Base-by-base conservation (phyloP, 352 stramenopile genomes). In the Phytophthora pluvialis region DNA sequence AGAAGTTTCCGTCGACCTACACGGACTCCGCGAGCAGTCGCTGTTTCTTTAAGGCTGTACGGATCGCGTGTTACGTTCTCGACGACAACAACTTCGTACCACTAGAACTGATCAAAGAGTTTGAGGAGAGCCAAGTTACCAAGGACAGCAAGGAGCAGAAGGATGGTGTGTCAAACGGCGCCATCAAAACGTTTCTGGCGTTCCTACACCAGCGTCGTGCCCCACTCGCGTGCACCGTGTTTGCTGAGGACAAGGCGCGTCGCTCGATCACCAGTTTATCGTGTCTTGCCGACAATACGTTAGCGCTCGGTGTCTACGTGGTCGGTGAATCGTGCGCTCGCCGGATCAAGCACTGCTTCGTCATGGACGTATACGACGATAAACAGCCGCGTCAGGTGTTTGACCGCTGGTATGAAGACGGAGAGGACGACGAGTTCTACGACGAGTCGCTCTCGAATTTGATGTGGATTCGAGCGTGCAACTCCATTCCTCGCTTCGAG, bases 331-430 rank as follows among this genome's bases (percentile, higher is more conserved):
- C 3, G 31, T 35, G 31, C 31, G 31, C 31, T 35, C 31, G 31
- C 31, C 31, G 31, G 31, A 35, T 16, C 1, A 55, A 51, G 46
- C 35, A 50, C 10, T 63, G 54, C 7, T 63, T 64, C 15, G 32
- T 50, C 2, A 3, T 51, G 9, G 9, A n/a, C 6, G 39, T 39
- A 0, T 15, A 52, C 12, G 40, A 44, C 7, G 42, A 53, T n/a
- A 31, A 16, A 3, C 32, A 0, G 5, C 1, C 18, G 40, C 29
- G 42, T 8, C 9, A 1, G 3, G 53, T 52, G 1, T 61, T 53
- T 25, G 40, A 46, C 10, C n/a, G n/a, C 2, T 52, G 53, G 42
- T 61, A 61, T 35, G 53, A 61, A 61, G 32, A 40, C 4, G 42
- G 40, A 8, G 31, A 28, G 13, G 40, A 46, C 26, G 0, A 42